A percentile compares a stretch with the other conserved stretches of the same genome.
phyloP scores from a whole-genome alignment of 352 stramenopile genomes.

The Globisporangium cederbergense region DNA sequence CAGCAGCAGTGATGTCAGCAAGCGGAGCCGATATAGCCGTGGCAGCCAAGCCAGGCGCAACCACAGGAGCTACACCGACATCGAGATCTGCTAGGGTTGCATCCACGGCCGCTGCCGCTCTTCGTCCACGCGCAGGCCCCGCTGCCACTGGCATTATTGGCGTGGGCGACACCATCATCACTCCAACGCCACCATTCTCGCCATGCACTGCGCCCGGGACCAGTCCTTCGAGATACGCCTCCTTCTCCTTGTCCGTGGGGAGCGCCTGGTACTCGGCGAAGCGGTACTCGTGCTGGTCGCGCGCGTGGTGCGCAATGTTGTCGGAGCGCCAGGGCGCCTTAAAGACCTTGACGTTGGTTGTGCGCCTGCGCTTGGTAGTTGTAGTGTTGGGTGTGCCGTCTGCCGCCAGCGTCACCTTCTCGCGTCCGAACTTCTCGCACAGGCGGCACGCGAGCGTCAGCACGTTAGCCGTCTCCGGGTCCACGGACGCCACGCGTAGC shows the following conservation, averaged over 20 bases:
- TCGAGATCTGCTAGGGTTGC: neutral
- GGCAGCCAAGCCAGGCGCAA: neutral
- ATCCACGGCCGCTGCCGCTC: neutral
- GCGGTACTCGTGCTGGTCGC: constrained; percentile 14
- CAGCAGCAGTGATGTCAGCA: neutral
- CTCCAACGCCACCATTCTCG: neutral
- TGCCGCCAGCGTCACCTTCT: constrained; percentile 10
- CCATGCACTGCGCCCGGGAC: too few relatives aligned
- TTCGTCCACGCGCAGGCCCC: neutral
- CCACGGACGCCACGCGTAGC: constrained; percentile 13
- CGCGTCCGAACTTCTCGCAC: constrained; percentile 17
- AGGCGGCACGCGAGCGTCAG: constrained; percentile 17
- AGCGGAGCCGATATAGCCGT: too few relatives aligned
- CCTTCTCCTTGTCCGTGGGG: constrained; percentile 17
- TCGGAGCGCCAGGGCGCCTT: constrained; percentile 21
- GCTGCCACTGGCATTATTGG: neutral
- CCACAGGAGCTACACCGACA: neutral
- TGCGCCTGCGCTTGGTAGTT: constrained; percentile 11
- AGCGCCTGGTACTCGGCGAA: constrained; percentile 18
- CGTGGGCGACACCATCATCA: neutral
- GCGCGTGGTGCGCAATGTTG: constrained; percentile 18
- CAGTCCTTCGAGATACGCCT: constrained; percentile 11
- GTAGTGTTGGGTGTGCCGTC: constrained; percentile 4
- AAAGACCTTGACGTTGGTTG: constrained; percentile 18
- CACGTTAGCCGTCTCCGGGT: constrained; percentile 17